These are phyloP conservation scores for Candida caryicola DNA, from an alignment of 805 yeast species.

Conservation along the genomic window DNA sequence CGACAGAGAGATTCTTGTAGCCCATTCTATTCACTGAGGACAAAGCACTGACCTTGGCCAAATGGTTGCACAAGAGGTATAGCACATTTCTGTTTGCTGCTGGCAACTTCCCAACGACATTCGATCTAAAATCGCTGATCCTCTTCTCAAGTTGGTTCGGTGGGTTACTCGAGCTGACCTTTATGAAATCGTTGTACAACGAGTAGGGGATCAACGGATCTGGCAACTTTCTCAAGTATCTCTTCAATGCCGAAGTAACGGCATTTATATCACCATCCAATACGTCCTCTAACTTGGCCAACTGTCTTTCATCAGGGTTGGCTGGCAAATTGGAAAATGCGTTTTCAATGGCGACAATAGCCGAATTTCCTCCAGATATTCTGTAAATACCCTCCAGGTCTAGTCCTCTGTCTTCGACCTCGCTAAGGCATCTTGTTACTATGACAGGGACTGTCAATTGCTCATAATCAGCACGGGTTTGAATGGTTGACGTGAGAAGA, in stretches of 20 bases:
- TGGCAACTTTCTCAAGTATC: conserved; percentile 80
- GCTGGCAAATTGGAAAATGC: conserved; percentile 34
- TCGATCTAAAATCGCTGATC: conserved; percentile 40
- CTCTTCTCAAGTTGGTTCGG: conserved; percentile 26
- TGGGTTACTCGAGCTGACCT: conserved; percentile 40
- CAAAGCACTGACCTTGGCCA: conserved; percentile 54
- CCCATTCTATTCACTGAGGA: conserved; percentile 74
- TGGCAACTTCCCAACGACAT: conserved; percentile 57
- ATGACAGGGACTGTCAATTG: conserved; percentile 64
- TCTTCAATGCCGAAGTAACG: conserved; percentile 79
- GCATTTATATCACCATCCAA: conserved; percentile 76
- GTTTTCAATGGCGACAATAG: conserved; percentile 49
- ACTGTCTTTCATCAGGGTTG: conserved; percentile 32
- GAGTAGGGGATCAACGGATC: conserved; percentile 78
- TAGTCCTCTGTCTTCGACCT: conserved; percentile 76
- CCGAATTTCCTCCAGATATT: conserved; percentile 78
- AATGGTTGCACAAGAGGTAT: conserved; percentile 57
- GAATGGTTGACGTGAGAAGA: conserved; percentile 54
- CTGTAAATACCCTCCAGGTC: conserved; percentile 85
- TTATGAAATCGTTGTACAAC: conserved; percentile 64
- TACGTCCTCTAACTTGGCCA: conserved; percentile 31
- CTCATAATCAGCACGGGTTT: conserved; percentile 62
- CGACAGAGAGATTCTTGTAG: conserved; percentile 77
- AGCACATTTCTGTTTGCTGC: conserved; percentile 62
- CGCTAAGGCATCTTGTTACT: conserved; percentile 65